These are phyloP conservation scores for Penstemon davidsonii DNA, from an alignment of 257 asterid genomes.

Conservation along the genomic window DNA sequence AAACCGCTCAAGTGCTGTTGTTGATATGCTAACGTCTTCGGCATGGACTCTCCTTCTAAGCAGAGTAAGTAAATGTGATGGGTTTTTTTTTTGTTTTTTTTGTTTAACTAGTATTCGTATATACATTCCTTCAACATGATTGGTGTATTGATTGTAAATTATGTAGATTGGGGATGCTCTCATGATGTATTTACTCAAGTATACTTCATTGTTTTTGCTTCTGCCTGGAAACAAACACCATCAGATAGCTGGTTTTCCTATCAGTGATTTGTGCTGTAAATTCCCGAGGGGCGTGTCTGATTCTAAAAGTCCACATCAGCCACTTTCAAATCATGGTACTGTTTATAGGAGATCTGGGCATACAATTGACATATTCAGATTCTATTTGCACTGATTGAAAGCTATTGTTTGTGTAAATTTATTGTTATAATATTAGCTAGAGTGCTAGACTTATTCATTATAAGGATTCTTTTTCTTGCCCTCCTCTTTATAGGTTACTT, in stretches of 20 bases:
- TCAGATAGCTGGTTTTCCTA: constrained; percentile 75
- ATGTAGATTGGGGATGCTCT: constrained; percentile 77
- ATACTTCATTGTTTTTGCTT: constrained; percentile 69
- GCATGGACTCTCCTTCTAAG: constrained; percentile 63
- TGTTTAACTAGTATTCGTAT: not conserved
- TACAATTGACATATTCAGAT: not conserved
- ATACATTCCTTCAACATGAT: constrained; percentile 16
- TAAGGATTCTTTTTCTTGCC: not conserved
- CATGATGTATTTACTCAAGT: constrained; percentile 62
- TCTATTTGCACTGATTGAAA: not conserved
- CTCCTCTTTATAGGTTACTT: not conserved
- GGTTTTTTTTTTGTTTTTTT: constrained; percentile 21
- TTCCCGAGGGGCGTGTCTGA: constrained; percentile 26
- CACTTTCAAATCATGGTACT: constrained; percentile 39
- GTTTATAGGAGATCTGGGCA: constrained; percentile 5
- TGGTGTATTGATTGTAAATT: constrained; percentile 25
- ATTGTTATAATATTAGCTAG: not conserved
- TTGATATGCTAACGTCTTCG: constrained; percentile 56
- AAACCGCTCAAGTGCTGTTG: constrained; percentile 44
- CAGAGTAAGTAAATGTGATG: constrained; percentile 49
- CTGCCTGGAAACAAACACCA: constrained; percentile 54
- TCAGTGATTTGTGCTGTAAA: constrained; percentile 44
- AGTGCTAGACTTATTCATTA: constrained; percentile 9
- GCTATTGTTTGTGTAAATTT: not conserved
- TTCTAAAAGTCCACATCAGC: constrained; percentile 30